phyloP scores from a whole-genome alignment of 129 eudicot species.

The Chrysanthemum lavandulifolium region DNA sequence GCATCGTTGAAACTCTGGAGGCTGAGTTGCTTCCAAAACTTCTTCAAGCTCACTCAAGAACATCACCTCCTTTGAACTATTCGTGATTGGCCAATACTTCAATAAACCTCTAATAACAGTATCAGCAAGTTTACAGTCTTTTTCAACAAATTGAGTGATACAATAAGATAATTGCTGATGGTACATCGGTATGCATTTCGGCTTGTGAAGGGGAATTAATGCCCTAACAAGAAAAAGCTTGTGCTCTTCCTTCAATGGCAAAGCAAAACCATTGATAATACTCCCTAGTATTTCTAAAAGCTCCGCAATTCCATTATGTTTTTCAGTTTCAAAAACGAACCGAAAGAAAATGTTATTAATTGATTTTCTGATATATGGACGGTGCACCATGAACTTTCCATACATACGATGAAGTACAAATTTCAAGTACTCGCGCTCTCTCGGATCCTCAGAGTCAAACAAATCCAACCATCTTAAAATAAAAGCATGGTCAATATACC shows the following conservation, averaged over 20 bases:
- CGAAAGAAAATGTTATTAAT: constrained; percentile 76
- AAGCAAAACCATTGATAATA: constrained; percentile 74
- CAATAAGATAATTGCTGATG: constrained; percentile 85
- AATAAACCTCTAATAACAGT: constrained; percentile 76
- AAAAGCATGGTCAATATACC: constrained; percentile 62
- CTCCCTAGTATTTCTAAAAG: constrained; percentile 74
- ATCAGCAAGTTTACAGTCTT: constrained; percentile 80
- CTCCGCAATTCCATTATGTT: constrained; percentile 80
- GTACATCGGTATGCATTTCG: constrained; percentile 70
- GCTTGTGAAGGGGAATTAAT: constrained; percentile 73
- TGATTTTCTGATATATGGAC: constrained; percentile 78
- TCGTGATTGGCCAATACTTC: constrained; percentile 81
- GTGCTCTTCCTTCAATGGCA: constrained; percentile 84
- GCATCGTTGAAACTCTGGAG: constrained; percentile 76
- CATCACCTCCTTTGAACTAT: constrained; percentile 74
- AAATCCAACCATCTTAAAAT: constrained; percentile 59
- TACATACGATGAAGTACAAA: constrained; percentile 70
- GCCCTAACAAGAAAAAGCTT: constrained; percentile 77
- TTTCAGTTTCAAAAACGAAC: constrained; percentile 75
- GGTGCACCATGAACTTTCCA: constrained; percentile 83
- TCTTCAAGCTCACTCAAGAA: constrained; percentile 82
- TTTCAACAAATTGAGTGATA: constrained; percentile 80
- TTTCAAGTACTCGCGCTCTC: constrained; percentile 72
- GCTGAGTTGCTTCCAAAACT: constrained; percentile 78
- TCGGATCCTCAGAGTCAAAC: constrained; percentile 73